Percentiles rank a stretch among this genome's conserved stretches.
These are phyloP conservation scores for Lentinus polychrous DNA, from an alignment of 1,284 basidiomycete species.

Conservation along the genomic window DNA sequence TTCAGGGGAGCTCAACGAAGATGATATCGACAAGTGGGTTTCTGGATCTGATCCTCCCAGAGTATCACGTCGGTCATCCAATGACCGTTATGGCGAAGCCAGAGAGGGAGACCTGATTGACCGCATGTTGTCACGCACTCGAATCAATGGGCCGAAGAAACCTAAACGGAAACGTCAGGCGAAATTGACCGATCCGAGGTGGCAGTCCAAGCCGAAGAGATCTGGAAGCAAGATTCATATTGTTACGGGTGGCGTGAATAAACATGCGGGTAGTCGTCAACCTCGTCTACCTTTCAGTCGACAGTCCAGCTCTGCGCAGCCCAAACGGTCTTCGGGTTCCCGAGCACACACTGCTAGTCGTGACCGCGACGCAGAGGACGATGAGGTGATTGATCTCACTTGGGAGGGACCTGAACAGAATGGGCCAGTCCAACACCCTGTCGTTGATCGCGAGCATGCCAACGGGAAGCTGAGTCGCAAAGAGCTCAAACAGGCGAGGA, in stretches of 20 bases:
- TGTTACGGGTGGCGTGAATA: constrained; percentile 11
- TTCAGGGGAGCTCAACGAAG: background rate
- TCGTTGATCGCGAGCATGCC: no score
- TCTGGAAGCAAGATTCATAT: constrained; percentile 4
- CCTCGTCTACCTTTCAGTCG: background rate
- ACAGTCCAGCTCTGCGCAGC: background rate
- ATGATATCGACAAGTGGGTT: background rate
- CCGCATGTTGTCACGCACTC: constrained; percentile 21
- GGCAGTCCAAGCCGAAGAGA: background rate
- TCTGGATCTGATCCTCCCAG: background rate
- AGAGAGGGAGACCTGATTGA: constrained; percentile 21
- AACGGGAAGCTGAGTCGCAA: background rate
- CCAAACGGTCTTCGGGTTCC: background rate
- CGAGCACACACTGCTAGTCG: background rate
- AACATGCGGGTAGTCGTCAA: constrained; percentile 10
- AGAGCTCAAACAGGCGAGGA: background rate
- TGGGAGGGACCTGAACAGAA: no score
- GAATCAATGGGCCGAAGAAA: constrained; percentile 2
- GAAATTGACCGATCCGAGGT: background rate
- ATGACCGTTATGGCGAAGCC: constrained; percentile 2
- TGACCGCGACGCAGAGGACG: background rate
- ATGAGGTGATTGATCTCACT: no score
- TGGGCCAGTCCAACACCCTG: no score
- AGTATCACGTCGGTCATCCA: constrained; percentile 1
- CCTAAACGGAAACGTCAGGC: constrained; percentile 4